Evolutionary conservation across 2,329 filamentous ascomycete species (phyloP), one percentile per base, ranked within the genome.

Genomic region (Beauveria scarabaeidicola): DNA sequence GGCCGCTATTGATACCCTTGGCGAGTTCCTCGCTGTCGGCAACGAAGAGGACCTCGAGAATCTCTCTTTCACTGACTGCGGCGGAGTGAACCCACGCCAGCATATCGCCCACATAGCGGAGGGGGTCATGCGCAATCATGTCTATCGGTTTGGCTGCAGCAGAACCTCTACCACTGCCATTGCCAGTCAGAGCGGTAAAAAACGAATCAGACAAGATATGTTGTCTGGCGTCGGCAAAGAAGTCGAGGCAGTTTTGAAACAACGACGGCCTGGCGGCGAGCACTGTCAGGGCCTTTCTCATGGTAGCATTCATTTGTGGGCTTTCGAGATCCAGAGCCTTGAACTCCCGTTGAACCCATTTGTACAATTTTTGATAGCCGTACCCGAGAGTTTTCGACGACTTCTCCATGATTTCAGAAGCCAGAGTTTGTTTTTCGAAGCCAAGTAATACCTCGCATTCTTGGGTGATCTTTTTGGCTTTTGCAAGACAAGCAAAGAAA

Each of bases 71-170:
- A 36, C 93, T 95, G 1, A 99, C 94, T 0, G 93, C 88, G 3
- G 92, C 89, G 0, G 94, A 96, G 71, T 99, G 94, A 6, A 89
- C 86, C 94, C 94, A 99, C 5, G 94, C 94, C 15, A 99, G 81
- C 92, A 99, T 99, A 69, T 99, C 94, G 57, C 94, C 91, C 3
- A 95, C 86, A 71, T 97, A 97, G 21, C 94, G 85, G 27, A 97
- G 75, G 1, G 91, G 87, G 68, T 99, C 94, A 70, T 97, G 93
- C 1, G 94, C 93, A 11, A 87, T 88, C 66, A 97, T 84, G 69
- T 99, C 93, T 64, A 99, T 99, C 0, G 94, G 93, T 69, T 97
- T 97, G 2, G 81, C 81, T 25, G 77, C 75, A 63, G 89, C 83
- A 48, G 81, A 79, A 27, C 79, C 78, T 0, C 84, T 81, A 11